These are phyloP conservation scores for Gossypium ekmanianum DNA, from an alignment of 345 rosid genomes.

Conservation along the genomic window DNA sequence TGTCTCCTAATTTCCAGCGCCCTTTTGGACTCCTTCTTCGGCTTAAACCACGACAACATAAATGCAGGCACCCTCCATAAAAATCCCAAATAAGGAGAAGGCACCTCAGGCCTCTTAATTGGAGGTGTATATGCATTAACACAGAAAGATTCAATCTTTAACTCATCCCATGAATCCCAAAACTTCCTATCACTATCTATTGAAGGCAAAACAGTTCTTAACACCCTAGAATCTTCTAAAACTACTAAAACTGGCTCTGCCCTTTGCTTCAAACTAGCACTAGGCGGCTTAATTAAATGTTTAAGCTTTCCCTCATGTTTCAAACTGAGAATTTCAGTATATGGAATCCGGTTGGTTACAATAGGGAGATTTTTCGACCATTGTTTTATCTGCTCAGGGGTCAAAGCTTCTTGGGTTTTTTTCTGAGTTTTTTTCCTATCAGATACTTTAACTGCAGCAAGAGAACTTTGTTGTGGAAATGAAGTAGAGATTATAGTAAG, in stretches of 20 bases:
- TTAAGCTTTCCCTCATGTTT: slow-evolving; percentile 61
- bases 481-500: slow-evolving; percentile 62
- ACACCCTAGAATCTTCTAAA: slow-evolving; percentile 71
- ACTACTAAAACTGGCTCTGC: slow-evolving; percentile 71
- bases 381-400: slow-evolving; percentile 66
- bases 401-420: slow-evolving; percentile 53
- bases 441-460: slow-evolving; percentile 46
- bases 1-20: slow-evolving; percentile 54
- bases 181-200: slow-evolving; percentile 61
- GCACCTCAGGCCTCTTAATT: slow-evolving; percentile 65
- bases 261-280: slow-evolving; percentile 39
- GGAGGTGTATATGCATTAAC: slow-evolving; percentile 83
- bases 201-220: slow-evolving; percentile 78
- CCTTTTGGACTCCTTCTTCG: slow-evolving; percentile 68
- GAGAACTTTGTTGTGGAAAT: slow-evolving; percentile 40
- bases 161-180: slow-evolving; percentile 80
- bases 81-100: slow-evolving; percentile 72
- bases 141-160: slow-evolving; percentile 55
- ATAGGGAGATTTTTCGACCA: slow-evolving; percentile 73
- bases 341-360: slow-evolving; percentile 63
- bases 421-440: slow-evolving; percentile 51
- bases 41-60: slow-evolving; percentile 47
- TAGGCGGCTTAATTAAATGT: slow-evolving; percentile 68
- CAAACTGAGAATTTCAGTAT: slow-evolving; percentile 59
- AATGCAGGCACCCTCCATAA: slow-evolving; percentile 61